Percentiles rank a stretch among this genome's conserved stretches.
Evolutionary conservation across 106 monocot genomes (phyloP).

Genomic region (Dactylorhiza incarnata): DNA sequence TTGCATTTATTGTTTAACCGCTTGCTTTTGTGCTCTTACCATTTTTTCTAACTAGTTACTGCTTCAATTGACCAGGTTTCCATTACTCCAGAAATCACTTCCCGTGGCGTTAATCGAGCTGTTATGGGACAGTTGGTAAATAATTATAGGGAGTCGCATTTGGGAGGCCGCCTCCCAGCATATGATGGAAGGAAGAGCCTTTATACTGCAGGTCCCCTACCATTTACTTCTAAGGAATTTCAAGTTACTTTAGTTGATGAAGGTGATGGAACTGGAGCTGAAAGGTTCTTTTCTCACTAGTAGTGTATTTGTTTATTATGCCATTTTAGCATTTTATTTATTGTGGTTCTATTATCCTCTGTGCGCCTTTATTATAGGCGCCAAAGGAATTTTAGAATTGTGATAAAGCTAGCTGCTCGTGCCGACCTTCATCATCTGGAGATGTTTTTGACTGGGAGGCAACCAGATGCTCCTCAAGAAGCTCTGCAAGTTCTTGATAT

Average conservation of each 20-base stretch:
- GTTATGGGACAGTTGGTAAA: conserved; percentile 70
- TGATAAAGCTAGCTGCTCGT: conserved; percentile 28
- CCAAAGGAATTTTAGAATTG: conserved; percentile 31
- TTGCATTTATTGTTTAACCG: neutral
- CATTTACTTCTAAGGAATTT: conserved; percentile 67
- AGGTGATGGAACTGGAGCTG: conserved; percentile 41
- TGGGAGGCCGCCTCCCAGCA: conserved; percentile 79
- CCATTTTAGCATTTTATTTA: neutral
- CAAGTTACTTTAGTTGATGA: conserved; percentile 62
- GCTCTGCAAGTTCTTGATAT: conserved; percentile 59
- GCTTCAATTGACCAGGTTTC: conserved; percentile 44
- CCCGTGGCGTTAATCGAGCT: conserved; percentile 75
- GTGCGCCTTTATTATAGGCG: conserved; percentile 10
- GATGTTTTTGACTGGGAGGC: conserved; percentile 29
- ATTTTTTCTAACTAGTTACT: neutral
- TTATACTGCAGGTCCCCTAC: conserved; percentile 76
- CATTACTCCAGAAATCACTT: conserved; percentile 72
- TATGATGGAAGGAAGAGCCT: conserved; percentile 95
- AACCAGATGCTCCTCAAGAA: conserved; percentile 37
- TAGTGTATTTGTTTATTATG: neutral
- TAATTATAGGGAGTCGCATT: conserved; percentile 38
- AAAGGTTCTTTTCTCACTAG: conserved; percentile 29
- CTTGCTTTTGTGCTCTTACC: neutral
- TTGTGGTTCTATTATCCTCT: neutral
- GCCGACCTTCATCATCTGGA: conserved; percentile 33